Percentiles rank a stretch among this genome's conserved stretches.
Evolutionary conservation across 176 grass and related monocot species (phyloP).

Genomic region (Pharus latifolius): DNA sequence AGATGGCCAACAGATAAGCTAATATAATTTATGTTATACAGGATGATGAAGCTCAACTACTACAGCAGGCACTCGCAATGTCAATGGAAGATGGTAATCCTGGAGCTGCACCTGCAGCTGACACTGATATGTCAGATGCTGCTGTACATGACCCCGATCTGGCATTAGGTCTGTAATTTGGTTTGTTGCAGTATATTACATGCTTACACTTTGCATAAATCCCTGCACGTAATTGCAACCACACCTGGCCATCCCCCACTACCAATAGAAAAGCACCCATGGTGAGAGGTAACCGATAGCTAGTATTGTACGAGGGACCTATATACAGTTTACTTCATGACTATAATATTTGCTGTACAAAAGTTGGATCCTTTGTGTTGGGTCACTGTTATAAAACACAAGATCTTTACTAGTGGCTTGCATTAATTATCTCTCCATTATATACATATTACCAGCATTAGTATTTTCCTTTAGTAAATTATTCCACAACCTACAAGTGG

Average conservation of each 20-base stretch:
- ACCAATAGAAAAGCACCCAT: no score
- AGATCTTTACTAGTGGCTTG: background rate
- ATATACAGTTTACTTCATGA: background rate
- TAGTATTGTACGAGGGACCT: background rate
- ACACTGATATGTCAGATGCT: slow-evolving; percentile 9
- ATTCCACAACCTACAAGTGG: background rate
- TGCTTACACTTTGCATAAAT: background rate
- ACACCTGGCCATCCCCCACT: no score
- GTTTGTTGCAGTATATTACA: background rate
- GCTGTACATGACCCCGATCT: slow-evolving; percentile 24
- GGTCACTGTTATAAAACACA: background rate
- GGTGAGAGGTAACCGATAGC: no score
- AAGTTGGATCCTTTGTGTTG: background rate
- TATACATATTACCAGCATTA: background rate
- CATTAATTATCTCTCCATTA: no score
- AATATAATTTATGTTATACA: slow-evolving; percentile 10
- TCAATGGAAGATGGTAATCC: slow-evolving; percentile 31
- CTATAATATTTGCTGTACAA: background rate
- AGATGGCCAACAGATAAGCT: background rate
- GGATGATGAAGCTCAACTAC: slow-evolving; percentile 33
- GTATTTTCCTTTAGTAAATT: no score
- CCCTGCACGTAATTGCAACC: no score
- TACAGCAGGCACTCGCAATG: slow-evolving; percentile 37
- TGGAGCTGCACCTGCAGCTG: background rate
- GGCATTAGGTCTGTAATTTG: slow-evolving; percentile 30